These are phyloP conservation scores for Oryza brachyantha DNA, from an alignment of 176 grass and related monocot species.

Conservation along the genomic window DNA sequence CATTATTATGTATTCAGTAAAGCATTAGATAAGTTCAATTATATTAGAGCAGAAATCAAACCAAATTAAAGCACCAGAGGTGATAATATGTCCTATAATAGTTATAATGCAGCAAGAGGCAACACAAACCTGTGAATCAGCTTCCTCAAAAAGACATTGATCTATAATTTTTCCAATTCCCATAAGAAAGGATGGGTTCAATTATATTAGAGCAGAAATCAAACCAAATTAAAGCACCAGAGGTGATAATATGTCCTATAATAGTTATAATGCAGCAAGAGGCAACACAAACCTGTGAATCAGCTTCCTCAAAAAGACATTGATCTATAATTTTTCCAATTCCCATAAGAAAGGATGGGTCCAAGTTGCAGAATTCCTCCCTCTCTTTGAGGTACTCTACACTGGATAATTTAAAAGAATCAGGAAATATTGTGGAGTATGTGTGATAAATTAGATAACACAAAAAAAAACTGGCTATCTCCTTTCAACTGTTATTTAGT, in stretches of 20 bases:
- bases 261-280: conserved; percentile 15
- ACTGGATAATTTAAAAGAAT: conserved; percentile 36
- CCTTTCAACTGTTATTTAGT: background rate
- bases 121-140: conserved; percentile 35
- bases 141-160: conserved; percentile 12
- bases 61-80: background rate
- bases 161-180: conserved; percentile 30
- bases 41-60: background rate
- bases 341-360: background rate
- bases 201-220: background rate
- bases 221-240: background rate
- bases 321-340: conserved; percentile 32
- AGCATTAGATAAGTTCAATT: background rate
- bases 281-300: conserved; percentile 31
- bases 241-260: background rate
- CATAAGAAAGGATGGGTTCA: background rate
- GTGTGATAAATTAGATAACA: background rate
- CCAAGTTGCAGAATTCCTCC: background rate
- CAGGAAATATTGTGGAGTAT: conserved; percentile 8
- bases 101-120: conserved; percentile 14
- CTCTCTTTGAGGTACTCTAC: conserved; percentile 24
- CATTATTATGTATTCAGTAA: background rate
- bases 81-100: background rate
- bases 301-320: conserved; percentile 19
- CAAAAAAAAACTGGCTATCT: background rate